Base-by-base conservation (phyloP, 1,139 yeast genomes). In the Nadsonia commutata region DNA sequence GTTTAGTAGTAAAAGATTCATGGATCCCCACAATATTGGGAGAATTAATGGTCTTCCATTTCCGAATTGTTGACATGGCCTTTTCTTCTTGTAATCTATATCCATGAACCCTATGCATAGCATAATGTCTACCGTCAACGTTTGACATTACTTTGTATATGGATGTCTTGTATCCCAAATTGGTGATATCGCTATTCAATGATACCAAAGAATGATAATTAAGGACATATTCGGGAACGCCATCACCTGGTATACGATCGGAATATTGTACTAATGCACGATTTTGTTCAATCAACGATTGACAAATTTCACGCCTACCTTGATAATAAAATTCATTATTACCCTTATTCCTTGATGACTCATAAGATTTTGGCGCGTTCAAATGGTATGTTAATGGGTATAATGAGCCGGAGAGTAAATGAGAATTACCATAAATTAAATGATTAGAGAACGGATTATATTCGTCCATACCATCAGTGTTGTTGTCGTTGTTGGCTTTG, bases 351-450 rank as follows among this genome's bases (percentile, higher is more conserved):
- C n/a, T n/a, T n/a, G n/a, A n/a, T n/a, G n/a, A n/a, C n/a, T n/a
- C n/a, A n/a, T n/a, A n/a, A n/a, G n/a, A n/a, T n/a, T n/a, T n/a
- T 1, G 97, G 96, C 0, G 96, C 94, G 60, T 88, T 88, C 41
- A 86, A 63, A 60, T 88, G 95, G 56, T 84, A 83, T 55, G 86
- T 90, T 41, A 85, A 65, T 1, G 95, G 90, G 52, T 68, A 80
- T 13, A 51, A 7, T 27, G 9, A 13, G 9, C 33, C 33, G 16
- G 33, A 13, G 16, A 27, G 9, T 11, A 27, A 11, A 27, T 13
- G 33, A 27, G 33, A 27, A 27, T 27, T 27, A 27, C 16, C 33
- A 9, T 27, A 27, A 27, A 13, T 13, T 16, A 27, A 11, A 27
- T 27, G 16, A 8, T 13, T 9, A 13, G n/a, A 11, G n/a, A 27